These are phyloP conservation scores for Kodamaea hsintzibuensis DNA, from an alignment of 805 yeast genomes.

Conservation along the genomic window DNA sequence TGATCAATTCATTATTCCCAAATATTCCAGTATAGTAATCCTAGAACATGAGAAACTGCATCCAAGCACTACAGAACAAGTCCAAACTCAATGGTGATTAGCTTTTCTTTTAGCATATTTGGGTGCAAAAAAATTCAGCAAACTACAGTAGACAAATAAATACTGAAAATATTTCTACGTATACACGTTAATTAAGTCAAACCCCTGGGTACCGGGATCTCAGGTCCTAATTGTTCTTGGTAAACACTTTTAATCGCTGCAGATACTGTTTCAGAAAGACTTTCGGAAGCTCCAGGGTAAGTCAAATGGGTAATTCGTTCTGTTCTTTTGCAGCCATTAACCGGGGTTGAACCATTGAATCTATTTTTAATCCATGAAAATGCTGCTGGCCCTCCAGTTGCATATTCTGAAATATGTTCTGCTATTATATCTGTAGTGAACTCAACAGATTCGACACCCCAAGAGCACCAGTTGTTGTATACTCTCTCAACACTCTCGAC, in stretches of 20 bases:
- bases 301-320: conserved; percentile 50
- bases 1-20: no score
- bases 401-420: conserved; percentile 23
- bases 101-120: background rate
- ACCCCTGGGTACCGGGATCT: background rate
- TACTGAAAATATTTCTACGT: no score
- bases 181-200: background rate
- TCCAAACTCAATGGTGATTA: no score
- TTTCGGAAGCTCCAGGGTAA: conserved; percentile 32
- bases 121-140: background rate
- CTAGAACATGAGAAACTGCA: no score
- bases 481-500: conserved; percentile 10
- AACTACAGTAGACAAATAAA: no score
- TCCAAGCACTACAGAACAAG: no score
- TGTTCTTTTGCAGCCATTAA: conserved; percentile 24
- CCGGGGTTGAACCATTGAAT: conserved; percentile 14
- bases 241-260: background rate
- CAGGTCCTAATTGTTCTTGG: background rate
- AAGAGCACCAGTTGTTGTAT: conserved; percentile 29
- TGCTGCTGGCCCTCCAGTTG: conserved; percentile 17
- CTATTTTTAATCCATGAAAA: conserved; percentile 19
- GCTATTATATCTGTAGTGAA: conserved; percentile 24
- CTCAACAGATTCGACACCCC: conserved; percentile 17
- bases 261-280: background rate
- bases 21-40: no score